Conservation (phyloP, 164 flowering plant species). For the Kalanchoe fedtschenkoi region DNA sequence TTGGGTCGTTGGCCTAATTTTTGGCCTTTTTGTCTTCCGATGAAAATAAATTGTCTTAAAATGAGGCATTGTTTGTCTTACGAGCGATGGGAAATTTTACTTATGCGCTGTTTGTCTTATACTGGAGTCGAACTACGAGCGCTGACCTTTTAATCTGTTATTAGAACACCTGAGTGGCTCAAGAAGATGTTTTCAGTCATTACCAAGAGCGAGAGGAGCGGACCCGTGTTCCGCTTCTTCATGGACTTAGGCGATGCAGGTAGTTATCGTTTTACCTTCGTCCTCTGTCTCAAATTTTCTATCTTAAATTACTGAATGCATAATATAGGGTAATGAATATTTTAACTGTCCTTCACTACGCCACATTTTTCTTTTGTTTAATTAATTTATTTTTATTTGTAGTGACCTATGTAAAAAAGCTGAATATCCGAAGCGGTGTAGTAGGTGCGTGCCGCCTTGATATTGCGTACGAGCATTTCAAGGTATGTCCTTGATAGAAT, state of each 20-base stretch:
- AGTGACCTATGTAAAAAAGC: constrained; percentile 82
- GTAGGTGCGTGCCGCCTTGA: constrained; percentile 97
- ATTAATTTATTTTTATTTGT: not conserved
- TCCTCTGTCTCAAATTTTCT: too few relatives aligned
- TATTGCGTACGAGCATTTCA: constrained; percentile 90
- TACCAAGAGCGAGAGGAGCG: constrained; percentile 56
- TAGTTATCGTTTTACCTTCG: constrained; percentile 17
- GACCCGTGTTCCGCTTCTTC: constrained; percentile 89
- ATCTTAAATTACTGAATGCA: too few relatives aligned
- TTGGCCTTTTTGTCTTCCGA: not conserved
- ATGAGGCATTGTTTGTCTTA: too few relatives aligned
- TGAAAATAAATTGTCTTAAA: too few relatives aligned
- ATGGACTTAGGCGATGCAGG: constrained; percentile 98
- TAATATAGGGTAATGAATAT: too few relatives aligned
- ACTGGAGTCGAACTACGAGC: not conserved
- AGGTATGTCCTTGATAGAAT: constrained; percentile 33
- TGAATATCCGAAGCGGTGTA: constrained; percentile 88
- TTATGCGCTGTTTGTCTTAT: not conserved
- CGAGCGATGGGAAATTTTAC: not conserved
- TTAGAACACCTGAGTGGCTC: constrained; percentile 79
- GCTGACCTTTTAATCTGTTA: not conserved
- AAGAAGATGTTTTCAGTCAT: constrained; percentile 56
- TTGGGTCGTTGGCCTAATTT: not conserved
- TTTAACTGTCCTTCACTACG: not conserved
- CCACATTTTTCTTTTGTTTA: not conserved